Base-by-base conservation (phyloP, 2,329 filamentous ascomycete species). In the Alternaria metachromatica region DNA sequence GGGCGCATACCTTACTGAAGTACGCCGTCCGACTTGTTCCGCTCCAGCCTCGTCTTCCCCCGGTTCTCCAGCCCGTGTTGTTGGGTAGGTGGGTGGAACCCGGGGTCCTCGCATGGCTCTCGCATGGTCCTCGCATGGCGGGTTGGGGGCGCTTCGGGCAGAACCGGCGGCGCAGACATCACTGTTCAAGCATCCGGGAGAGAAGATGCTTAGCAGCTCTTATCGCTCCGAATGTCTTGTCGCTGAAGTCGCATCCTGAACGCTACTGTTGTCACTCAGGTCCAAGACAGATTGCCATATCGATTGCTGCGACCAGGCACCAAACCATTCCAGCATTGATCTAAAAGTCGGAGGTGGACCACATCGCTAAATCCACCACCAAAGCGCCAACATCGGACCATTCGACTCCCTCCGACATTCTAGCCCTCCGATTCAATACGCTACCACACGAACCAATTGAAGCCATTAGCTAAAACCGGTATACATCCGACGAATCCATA, bases 11-110 rank as follows among this genome's bases (percentile, higher is more conserved):
- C 60, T 55, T 41, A 46, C 60, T 55, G n/a, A 26, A 60, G 60
- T 63, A 63, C 56, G 49, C 56, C 60, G 50, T 50, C 60, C 60
- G 60, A 60, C 50, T 51, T 60, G 43, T 44, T 50, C 60, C 49
- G 49, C 50, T 55, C 50, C 26, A 49, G 49, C 49, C 48, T 53
- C 48, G 26, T 28, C 23, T 21, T 54, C 41, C 60, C 55, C 55
- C 55, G 44, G 44, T 43, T 30, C 46, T 58, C 45, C 54, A 58
- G 54, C 26, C 30, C 53, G 18, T 62, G 26, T 44, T 45, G 37
- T 37, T 50, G 21, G 55, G 26, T 45, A 41, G 37, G 37, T 50
- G 21, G 55, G 49, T 53, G 49, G 49, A 37, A 53, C 49, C 49
- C 15, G 49, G 49, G 28, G 49, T 53, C 18, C 49, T 53, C 28